Evolutionary conservation across 768 basidiomycete species (phyloP).

Genomic region (Pleurotus tuber-regium): DNA sequence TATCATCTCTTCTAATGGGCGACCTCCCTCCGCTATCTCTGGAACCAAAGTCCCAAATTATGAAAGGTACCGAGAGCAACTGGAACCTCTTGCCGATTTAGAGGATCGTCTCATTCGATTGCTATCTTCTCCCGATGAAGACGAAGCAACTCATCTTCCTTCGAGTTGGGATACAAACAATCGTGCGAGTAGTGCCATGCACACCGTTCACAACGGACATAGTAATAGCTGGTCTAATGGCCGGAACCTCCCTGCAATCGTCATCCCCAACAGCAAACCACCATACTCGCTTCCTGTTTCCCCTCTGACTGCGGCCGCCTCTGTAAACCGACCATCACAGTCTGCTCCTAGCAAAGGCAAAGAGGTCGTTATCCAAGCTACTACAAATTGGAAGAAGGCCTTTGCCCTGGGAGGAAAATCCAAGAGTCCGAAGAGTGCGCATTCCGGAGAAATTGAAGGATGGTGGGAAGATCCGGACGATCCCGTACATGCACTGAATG

Average conservation of each 20-base stretch:
- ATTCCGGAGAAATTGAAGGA: conserved; percentile 69
- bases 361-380: conserved; percentile 63
- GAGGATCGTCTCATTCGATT: conserved; percentile 67
- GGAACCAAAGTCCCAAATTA: conserved; percentile 54
- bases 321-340: conserved; percentile 20
- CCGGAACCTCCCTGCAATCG: conserved; percentile 49
- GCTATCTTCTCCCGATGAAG: conserved; percentile 70
- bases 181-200: conserved; percentile 24
- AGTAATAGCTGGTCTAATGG: conserved; percentile 28
- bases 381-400: conserved; percentile 67
- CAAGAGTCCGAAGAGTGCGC: conserved; percentile 67
- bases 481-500: conserved; percentile 70
- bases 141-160: conserved; percentile 60
- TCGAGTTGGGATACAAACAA: conserved; percentile 35
- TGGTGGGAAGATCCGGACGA: conserved; percentile 89
- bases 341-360: conserved; percentile 32
- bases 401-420: conserved; percentile 58
- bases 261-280: conserved; percentile 37
- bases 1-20: conserved; percentile 49
- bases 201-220: conserved; percentile 17
- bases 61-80: conserved; percentile 55
- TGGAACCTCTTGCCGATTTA: conserved; percentile 68
- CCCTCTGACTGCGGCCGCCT: conserved; percentile 24
- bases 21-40: conserved; percentile 49
- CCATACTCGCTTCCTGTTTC: conserved; percentile 29